Evolutionary conservation across 2,329 filamentous ascomycete genomes (phyloP).

Genomic region (Aureobasidium sp.): DNA sequence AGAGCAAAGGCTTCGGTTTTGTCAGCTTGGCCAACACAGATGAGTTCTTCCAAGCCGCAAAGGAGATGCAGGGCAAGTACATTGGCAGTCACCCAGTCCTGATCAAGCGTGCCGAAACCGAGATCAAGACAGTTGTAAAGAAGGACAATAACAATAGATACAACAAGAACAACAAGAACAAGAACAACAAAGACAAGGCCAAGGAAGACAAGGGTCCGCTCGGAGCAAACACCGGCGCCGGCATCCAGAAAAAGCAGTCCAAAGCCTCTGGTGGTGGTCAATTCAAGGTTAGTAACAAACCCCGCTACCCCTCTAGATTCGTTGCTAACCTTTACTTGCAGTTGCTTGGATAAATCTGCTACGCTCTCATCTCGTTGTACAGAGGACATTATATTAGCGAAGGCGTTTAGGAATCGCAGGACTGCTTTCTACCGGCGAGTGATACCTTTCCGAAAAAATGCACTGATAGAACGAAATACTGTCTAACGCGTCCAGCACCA

Average conservation of each 20-base stretch:
- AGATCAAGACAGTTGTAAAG: conserved; percentile 69
- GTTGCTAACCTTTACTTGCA: background rate
- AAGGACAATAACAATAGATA: conserved; percentile 37
- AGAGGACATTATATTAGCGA: background rate
- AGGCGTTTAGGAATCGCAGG: background rate
- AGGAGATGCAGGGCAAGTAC: conserved; percentile 99
- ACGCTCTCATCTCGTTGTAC: background rate
- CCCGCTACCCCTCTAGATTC: background rate
- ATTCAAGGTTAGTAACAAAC: conserved; percentile 11
- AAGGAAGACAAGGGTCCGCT: conserved; percentile 33
- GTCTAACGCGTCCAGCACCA: background rate
- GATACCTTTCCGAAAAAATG: background rate
- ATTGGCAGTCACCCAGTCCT: conserved; percentile 84
- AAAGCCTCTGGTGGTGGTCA: conserved; percentile 15
- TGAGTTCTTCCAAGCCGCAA: conserved; percentile 90
- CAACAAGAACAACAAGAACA: conserved; percentile 40
- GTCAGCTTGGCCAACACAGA: conserved; percentile 93
- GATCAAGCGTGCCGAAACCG: conserved; percentile 79
- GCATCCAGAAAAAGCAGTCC: conserved; percentile 31
- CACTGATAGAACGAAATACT: background rate
- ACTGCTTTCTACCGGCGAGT: conserved; percentile 4
- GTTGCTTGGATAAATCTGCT: conserved; percentile 3
- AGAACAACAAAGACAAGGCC: conserved; percentile 35
- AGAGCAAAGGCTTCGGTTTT: conserved; percentile 94
- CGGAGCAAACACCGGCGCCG: conserved; percentile 29